A percentile compares a stretch with the other conserved stretches of the same genome.
These are phyloP conservation scores for Hortiboletus flavorubellus DNA, from an alignment of 768 basidiomycete genomes.

Conservation along the genomic window DNA sequence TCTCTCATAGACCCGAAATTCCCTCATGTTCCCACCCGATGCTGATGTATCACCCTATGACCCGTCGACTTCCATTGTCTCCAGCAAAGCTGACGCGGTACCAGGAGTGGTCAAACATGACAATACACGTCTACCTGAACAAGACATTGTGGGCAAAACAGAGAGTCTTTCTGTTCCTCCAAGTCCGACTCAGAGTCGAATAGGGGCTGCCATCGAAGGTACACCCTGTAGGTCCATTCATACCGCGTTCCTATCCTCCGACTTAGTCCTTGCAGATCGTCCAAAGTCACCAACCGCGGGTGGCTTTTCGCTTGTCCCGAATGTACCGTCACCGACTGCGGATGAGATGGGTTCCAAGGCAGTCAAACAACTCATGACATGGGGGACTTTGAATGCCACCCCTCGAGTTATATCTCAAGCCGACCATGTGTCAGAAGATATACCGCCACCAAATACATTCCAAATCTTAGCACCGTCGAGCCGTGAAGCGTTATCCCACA, in stretches of 20 bases:
- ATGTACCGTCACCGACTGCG: constrained; percentile 84
- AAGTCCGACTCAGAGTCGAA: constrained; percentile 86
- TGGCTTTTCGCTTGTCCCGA: constrained; percentile 76
- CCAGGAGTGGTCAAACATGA: constrained; percentile 69
- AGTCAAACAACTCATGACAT: constrained; percentile 94
- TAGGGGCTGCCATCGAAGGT: constrained; percentile 90
- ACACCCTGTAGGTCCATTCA: constrained; percentile 69
- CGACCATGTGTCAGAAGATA: constrained; percentile 48
- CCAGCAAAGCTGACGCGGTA: constrained; percentile 36
- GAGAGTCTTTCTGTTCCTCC: constrained; percentile 58
- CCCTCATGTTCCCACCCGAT: constrained; percentile 93
- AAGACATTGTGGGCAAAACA: constrained; percentile 50
- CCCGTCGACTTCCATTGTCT: constrained; percentile 30
- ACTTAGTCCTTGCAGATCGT: constrained; percentile 48
- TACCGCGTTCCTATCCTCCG: not conserved
- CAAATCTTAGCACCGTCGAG: constrained; percentile 71
- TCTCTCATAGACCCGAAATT: constrained; percentile 73
- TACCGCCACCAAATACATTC: constrained; percentile 57
- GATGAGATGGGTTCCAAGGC: constrained; percentile 76
- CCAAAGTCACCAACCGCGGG: constrained; percentile 52
- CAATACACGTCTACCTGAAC: constrained; percentile 78
- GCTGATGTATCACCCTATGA: constrained; percentile 82
- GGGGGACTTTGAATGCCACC: constrained; percentile 91
- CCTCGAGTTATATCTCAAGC: constrained; percentile 78
- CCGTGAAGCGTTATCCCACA: constrained; percentile 79